phyloP scores from a whole-genome alignment of 2,329 filamentous ascomycete species.

The Pyrenochaeta sp. region DNA sequence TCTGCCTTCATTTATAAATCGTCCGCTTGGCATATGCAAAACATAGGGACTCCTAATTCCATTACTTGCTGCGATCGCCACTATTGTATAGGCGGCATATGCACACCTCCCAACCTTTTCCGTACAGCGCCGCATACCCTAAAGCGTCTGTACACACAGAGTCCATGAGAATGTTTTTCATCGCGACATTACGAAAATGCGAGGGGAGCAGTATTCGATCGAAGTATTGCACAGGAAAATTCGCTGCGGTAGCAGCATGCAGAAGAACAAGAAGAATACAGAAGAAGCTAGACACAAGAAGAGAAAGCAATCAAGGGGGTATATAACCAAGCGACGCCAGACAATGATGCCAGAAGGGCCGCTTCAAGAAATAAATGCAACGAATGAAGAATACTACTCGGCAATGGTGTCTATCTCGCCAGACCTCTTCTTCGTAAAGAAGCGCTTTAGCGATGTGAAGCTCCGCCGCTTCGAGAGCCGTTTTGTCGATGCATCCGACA shows the following conservation, averaged over 20 bases:
- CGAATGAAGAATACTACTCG: slow-evolving; percentile 29
- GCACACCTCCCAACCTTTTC: no score
- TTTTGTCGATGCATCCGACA: slow-evolving; percentile 26
- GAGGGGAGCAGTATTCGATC: slow-evolving; percentile 23
- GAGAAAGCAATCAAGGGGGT: slow-evolving; percentile 34
- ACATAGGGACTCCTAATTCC: neutral
- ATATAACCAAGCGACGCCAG: slow-evolving; percentile 43
- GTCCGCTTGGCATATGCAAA: no score
- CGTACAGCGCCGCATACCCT: no score
- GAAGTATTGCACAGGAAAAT: slow-evolving; percentile 8
- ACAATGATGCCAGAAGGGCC: slow-evolving; percentile 27
- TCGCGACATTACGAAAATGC: slow-evolving; percentile 28
- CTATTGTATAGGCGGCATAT: neutral
- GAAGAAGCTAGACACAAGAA: slow-evolving; percentile 19
- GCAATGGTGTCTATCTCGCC: slow-evolving; percentile 43
- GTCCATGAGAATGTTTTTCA: slow-evolving; percentile 24
- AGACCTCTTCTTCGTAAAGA: slow-evolving; percentile 48
- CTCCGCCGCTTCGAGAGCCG: slow-evolving; percentile 44
- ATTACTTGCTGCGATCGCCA: neutral
- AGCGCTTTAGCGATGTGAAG: slow-evolving; percentile 45
- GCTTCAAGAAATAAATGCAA: slow-evolving; percentile 22
- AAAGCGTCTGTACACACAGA: slow-evolving; percentile 1
- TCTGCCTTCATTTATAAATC: neutral
- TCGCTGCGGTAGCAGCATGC: neutral
- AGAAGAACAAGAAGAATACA: slow-evolving; percentile 6